Evolutionary conservation across 202 grass and related monocot genomes (phyloP).

Genomic region (Digitaria exilis): DNA sequence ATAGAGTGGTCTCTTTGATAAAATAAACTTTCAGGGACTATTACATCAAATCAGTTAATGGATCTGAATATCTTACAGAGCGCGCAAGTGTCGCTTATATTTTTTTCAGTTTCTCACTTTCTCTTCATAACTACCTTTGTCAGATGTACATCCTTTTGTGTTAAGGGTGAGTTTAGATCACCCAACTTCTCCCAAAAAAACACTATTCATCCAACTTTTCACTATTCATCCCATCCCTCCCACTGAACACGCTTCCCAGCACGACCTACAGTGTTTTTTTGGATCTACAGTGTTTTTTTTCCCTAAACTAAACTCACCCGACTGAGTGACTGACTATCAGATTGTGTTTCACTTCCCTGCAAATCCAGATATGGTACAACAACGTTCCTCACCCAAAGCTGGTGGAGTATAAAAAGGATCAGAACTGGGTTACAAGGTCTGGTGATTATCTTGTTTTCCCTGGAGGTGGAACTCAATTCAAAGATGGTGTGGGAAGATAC

Average conservation of each 20-base stretch:
- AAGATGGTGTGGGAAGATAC: constrained; percentile 77
- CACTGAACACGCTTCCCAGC: too few relatives aligned
- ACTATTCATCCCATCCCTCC: too few relatives aligned
- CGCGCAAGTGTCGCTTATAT: not conserved
- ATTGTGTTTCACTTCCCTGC: constrained; percentile 25
- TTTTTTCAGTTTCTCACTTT: not conserved
- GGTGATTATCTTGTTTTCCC: constrained; percentile 90
- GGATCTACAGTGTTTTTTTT: too few relatives aligned
- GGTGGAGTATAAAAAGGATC: constrained; percentile 91
- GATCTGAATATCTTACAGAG: too few relatives aligned
- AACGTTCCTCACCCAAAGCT: constrained; percentile 95
- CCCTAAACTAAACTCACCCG: too few relatives aligned
- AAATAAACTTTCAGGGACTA: constrained; percentile 9
- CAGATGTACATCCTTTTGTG: not conserved
- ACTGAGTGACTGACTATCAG: constrained; percentile 3
- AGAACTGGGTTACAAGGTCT: constrained; percentile 82
- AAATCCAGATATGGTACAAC: constrained; percentile 86
- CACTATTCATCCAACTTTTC: too few relatives aligned
- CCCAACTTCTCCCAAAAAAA: too few relatives aligned
- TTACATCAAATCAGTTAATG: not conserved
- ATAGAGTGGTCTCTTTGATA: not conserved
- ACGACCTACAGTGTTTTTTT: too few relatives aligned
- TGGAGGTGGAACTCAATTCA: constrained; percentile 94
- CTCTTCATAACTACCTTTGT: not conserved
- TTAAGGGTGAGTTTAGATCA: too few relatives aligned